phyloP scores from a whole-genome alignment of 305 asterid species.

The Plantago coronopus region DNA sequence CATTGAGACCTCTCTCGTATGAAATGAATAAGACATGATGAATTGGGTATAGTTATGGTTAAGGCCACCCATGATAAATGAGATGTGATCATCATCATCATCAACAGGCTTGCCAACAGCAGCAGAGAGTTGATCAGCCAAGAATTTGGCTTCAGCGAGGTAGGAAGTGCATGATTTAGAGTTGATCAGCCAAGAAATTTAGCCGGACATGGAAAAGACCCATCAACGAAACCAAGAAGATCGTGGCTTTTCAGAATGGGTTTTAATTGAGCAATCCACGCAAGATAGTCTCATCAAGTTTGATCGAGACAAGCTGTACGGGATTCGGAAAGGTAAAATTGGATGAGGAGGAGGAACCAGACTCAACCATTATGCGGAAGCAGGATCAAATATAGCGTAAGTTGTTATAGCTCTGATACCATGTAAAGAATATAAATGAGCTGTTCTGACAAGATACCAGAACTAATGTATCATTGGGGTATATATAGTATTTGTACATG shows the following conservation, averaged over 20 bases:
- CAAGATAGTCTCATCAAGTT: background rate
- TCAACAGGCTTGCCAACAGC: background rate
- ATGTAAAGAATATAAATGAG: background rate
- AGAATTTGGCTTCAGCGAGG: background rate
- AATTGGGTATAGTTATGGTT: background rate
- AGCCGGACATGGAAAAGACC: background rate
- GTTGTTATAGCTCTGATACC: background rate
- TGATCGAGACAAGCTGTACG: background rate
- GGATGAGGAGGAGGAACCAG: background rate
- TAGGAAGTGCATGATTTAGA: background rate
- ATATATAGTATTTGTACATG: too few relatives aligned
- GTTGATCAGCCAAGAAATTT: too few relatives aligned
- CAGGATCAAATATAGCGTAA: too few relatives aligned
- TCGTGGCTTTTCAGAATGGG: background rate
- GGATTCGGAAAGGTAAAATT: background rate
- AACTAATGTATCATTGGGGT: too few relatives aligned
- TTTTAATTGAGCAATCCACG: background rate
- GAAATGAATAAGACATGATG: background rate
- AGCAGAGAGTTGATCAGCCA: background rate
- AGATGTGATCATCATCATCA: background rate
- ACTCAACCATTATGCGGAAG: background rate
- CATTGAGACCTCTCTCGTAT: background rate
- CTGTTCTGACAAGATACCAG: too few relatives aligned
- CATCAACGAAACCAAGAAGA: conserved; percentile 1
- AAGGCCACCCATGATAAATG: background rate